Base-by-base conservation (phyloP, 2,329 filamentous ascomycete species). In the Fusarium foetens region DNA sequence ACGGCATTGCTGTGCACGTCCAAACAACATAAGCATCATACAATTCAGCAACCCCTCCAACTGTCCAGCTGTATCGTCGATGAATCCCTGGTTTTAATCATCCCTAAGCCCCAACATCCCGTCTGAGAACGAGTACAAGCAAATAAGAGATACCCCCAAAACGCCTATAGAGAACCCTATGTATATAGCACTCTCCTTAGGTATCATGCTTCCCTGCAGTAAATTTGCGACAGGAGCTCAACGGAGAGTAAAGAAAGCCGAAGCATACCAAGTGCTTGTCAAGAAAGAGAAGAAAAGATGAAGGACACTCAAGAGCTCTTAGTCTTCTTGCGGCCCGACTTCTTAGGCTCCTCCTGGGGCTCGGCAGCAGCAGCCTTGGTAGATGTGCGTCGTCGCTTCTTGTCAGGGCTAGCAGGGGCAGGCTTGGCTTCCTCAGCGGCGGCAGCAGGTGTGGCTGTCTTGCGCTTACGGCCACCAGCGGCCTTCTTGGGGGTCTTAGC, bases 321-420 rank as follows among this genome's bases (percentile, higher is more conserved):
- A 83, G 82, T 84, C 87, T 89, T 89, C 86, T 89, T 89, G 78
- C 86, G 86, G 72, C 84, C 84, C 59, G 86, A 87, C 83, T 89
- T 89, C 85, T 89, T 89, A 70, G 86, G 86, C 79, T 90, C 88
- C 78, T 89, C 88, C 72, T 63, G 86, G 82, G 64, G 82, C 79
- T 89, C 87, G 33, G 82, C 87, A 36, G 82, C 87, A 36, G 83
- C 82, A 43, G 83, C 86, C 84, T 90, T 90, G 75, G 80, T 81
- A 8, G 87, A 88, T 14, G 84, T 82, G 66, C 89, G 83, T 81
- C 90, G 87, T 74, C 89, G 85, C 87, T 91, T 91, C 85, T 89
- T 89, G 72, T 89, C 89, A 35, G 89, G 88, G 79, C 86, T 89
- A 62, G 84, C 84, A 31, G 86, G 84, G 31, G 82, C 80, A 35